Base-by-base conservation (phyloP, 768 basidiomycete species). In the Pleurotus eryngii region DNA sequence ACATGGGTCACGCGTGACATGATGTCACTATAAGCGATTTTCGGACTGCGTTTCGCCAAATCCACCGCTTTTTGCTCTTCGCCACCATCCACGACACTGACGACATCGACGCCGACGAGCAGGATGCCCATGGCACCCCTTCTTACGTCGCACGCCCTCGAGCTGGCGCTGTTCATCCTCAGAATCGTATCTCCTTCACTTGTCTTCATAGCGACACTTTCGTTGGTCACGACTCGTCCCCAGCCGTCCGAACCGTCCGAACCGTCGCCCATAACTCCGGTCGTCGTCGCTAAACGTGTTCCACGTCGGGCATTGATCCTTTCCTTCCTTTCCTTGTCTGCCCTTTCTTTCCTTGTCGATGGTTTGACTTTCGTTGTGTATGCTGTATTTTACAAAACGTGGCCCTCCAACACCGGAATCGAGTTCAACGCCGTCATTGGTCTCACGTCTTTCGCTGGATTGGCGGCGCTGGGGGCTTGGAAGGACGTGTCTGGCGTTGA, bases 231-330 rank as follows among this genome's bases (percentile, higher is more conserved):
- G 50, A 70, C 76, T 43, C 79, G 76, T 61, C 30, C 30, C 30
- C 30, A 35, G 30, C 76, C 81, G 45, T 67, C 74, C 6, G 66
- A 73, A 5, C 81, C 80, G 6, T 70, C 74, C 17, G 82, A 74
- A 18, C 73, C 80, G 35, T 87, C 86, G 43, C 84, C 83, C 62
- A 92, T 93, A 67, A 90, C 85, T 39, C 73, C 86, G 53, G 90
- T 93, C 68, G 83, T 92, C 71, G 83, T 92, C 67, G 81, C 86
- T 56, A 81, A 79, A 57, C 77, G 81, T 59, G 77, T 86, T 53
- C 93, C 94, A 42, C 87, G 95, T 66, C 84, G 89, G 58, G 80
- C 81, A 42, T 71, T 86, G 59, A 93, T 98, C 67, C 78, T 95
- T 47, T 69, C 79, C 43, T 74, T 92, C 59, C 77, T 95, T 47